These are phyloP conservation scores for Yarrowia sp. DNA, from an alignment of 805 yeast species.

Conservation along the genomic window DNA sequence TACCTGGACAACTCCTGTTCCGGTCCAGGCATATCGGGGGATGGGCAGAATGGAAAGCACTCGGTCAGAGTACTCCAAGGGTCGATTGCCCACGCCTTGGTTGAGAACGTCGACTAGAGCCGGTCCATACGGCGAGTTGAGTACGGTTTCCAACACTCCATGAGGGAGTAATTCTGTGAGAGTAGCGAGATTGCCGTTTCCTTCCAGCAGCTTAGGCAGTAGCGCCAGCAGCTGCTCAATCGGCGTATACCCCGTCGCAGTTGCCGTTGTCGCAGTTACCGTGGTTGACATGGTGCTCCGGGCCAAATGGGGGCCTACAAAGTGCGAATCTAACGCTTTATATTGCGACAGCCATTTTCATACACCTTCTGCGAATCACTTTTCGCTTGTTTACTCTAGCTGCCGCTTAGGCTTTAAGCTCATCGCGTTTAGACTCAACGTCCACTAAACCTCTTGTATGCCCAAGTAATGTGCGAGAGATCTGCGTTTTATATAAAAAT, in stretches of 20 bases:
- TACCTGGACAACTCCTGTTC: slow-evolving; percentile 14
- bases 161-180: neutral
- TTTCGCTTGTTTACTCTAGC: slow-evolving; percentile 18
- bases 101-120: slow-evolving; percentile 11
- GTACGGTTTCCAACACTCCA: slow-evolving; percentile 3
- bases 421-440: slow-evolving; percentile 18
- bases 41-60: slow-evolving; percentile 21
- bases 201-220: slow-evolving; percentile 1
- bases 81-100: slow-evolving; percentile 12
- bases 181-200: slow-evolving; percentile 14
- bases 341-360: slow-evolving; percentile 4
- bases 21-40: slow-evolving; percentile 8
- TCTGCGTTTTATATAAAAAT: neutral
- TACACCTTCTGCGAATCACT: slow-evolving; percentile 12
- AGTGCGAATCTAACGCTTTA: slow-evolving; percentile 12
- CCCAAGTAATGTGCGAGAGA: slow-evolving; percentile 7
- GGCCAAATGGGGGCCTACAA: slow-evolving; percentile 15
- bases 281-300: slow-evolving; percentile 16
- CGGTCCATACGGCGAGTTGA: slow-evolving; percentile 22
- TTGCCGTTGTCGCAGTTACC: neutral
- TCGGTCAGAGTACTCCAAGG: slow-evolving; percentile 18
- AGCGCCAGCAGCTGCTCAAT: slow-evolving; percentile 17
- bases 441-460: slow-evolving; percentile 8
- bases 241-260: neutral
- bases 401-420: slow-evolving; percentile 1